These are phyloP conservation scores for Trapa bicornis DNA, from an alignment of 345 rosid species.

Conservation along the genomic window DNA sequence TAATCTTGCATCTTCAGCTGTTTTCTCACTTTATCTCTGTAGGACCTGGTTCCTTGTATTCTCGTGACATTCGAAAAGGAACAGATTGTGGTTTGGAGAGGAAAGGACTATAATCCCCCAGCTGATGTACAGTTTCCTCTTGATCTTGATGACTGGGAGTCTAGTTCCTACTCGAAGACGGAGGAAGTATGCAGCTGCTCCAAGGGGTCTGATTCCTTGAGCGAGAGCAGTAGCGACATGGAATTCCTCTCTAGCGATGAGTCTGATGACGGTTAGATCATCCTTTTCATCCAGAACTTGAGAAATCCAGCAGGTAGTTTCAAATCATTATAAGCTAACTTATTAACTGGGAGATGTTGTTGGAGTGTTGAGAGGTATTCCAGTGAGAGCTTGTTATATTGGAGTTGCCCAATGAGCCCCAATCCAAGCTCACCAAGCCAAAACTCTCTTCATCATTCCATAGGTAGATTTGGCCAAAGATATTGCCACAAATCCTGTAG, in stretches of 20 bases:
- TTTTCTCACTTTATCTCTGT: constrained; percentile 5
- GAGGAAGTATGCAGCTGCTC: not conserved
- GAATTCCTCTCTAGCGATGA: constrained; percentile 6
- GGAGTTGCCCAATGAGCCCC: no score
- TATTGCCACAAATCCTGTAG: no score
- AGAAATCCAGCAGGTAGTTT: not conserved
- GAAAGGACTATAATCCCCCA: constrained; percentile 47
- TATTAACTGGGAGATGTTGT: not conserved
- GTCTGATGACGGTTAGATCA: constrained; percentile 8
- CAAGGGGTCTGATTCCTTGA: constrained; percentile 6
- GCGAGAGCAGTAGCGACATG: constrained; percentile 4
- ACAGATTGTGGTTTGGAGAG: constrained; percentile 84
- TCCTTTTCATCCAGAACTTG: not conserved
- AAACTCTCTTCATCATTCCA: no score
- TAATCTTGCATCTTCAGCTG: not conserved
- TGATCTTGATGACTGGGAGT: constrained; percentile 15
- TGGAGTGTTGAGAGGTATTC: not conserved
- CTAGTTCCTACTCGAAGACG: constrained; percentile 13
- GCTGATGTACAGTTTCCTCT: constrained; percentile 27
- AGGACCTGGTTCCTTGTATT: constrained; percentile 81
- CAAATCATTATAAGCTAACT: not conserved
- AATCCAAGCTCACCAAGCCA: no score
- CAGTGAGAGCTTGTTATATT: no score
- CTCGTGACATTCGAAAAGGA: constrained; percentile 87
- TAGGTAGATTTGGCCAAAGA: no score